Evolutionary conservation across 768 basidiomycete species (phyloP).

Genomic region (Macrolepiota dolichaula): DNA sequence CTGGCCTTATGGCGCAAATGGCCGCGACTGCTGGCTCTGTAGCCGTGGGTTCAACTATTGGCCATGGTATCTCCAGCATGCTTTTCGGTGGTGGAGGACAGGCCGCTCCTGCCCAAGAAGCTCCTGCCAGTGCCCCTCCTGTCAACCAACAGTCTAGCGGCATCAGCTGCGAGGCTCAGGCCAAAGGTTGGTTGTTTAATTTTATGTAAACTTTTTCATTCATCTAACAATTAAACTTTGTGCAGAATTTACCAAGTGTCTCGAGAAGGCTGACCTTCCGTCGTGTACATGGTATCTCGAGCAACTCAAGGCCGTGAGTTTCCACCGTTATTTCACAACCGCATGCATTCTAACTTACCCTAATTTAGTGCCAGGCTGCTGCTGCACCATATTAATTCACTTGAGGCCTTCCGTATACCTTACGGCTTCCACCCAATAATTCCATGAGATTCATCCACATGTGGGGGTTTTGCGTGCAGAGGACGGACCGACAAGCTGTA

Average conservation of each 20-base stretch:
- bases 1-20: slow-evolving; percentile 81
- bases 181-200: slow-evolving; percentile 55
- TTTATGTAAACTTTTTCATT: background rate
- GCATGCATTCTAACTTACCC: slow-evolving; percentile 11
- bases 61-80: slow-evolving; percentile 88
- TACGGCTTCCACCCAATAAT: background rate
- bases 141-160: slow-evolving; percentile 43
- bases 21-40: slow-evolving; percentile 90
- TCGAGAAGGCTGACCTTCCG: slow-evolving; percentile 76
- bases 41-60: slow-evolving; percentile 82
- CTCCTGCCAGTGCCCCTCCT: slow-evolving; percentile 39
- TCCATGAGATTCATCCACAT: background rate
- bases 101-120: slow-evolving; percentile 41
- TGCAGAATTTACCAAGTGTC: slow-evolving; percentile 81
- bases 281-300: slow-evolving; percentile 87
- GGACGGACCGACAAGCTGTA: background rate
- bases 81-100: slow-evolving; percentile 72
- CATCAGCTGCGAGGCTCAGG: slow-evolving; percentile 70
- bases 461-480: too few relatives aligned
- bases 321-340: background rate
- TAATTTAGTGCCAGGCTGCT: slow-evolving; percentile 67
- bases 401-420: background rate
- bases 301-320: slow-evolving; percentile 80
- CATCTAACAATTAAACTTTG: background rate
- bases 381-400: slow-evolving; percentile 40